Base-by-base conservation (phyloP, 805 yeast genomes). In the Pichia exigua region DNA sequence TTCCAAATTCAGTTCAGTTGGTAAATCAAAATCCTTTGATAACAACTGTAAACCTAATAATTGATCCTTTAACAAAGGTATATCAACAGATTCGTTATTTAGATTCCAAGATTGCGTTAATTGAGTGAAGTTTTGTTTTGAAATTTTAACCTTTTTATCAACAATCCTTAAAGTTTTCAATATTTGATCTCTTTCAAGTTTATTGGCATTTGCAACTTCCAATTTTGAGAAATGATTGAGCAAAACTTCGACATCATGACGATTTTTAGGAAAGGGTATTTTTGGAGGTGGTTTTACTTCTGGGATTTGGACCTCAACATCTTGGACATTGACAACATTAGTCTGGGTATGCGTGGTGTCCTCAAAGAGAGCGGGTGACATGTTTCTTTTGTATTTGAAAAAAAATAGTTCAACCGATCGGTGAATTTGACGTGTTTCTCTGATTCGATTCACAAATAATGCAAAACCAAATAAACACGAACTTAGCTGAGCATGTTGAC, bases 21-120 rank as follows among this genome's bases (percentile, higher is more conserved):
- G 89, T 45, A 87, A 65, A 61, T 82, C 86, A 53, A 83, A 57
- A 63, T 85, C 88, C 57, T 74, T 79, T 2, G 88, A 77, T 42
- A 87, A 65, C 18, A 85, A 61, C 61, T 85, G 87, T 48, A 85
- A 73, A 0, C 83, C 84, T 18, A 79, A 65, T 21, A 87, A 63
- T 63, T 87, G 95, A 52, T 78, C 75, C 44, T 73, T 68, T 47
- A 87, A 66, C 17, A 81, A 59, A 2, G 67, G 73, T 7, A 68
- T 56, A 58, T 82, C 79, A 41, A 79, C 72, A 6, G 61, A 53
- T 47, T 65, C 61, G 20, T 54, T 59, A 50, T 65, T 61, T 22
- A 59, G 46, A 13, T 50, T 30, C 66, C 63, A 63, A 13, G 53
- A 42, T 17, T 54, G 46, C 44, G 72, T 70, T 15, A 77, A 44